Conservation (phyloP, 768 basidiomycete species). For the Crassisporium funariophilum region DNA sequence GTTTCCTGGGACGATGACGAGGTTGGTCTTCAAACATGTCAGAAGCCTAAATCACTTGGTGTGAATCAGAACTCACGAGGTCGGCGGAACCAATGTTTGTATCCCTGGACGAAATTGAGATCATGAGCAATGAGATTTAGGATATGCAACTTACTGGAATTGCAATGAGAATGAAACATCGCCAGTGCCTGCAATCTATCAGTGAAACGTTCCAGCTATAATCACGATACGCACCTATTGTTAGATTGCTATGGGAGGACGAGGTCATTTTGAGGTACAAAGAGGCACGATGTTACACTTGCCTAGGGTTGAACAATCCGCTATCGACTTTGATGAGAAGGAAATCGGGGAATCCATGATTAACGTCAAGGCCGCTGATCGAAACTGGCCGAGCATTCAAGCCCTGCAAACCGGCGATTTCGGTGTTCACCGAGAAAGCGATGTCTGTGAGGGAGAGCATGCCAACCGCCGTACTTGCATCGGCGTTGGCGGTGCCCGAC, state of each 20-base stretch:
- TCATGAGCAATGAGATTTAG: neutral
- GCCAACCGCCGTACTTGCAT: slow-evolving; percentile 68
- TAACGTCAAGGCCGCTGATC: slow-evolving; percentile 63
- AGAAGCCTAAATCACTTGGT: neutral
- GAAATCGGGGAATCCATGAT: slow-evolving; percentile 64
- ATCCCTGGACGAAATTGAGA: slow-evolving; percentile 30
- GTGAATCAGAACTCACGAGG: slow-evolving; percentile 38
- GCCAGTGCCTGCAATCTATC: slow-evolving; percentile 51
- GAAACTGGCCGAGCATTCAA: slow-evolving; percentile 57
- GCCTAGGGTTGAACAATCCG: slow-evolving; percentile 68
- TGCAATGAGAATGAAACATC: slow-evolving; percentile 63
- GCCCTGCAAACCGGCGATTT: slow-evolving; percentile 66
- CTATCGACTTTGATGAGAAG: slow-evolving; percentile 69
- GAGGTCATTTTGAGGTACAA: too few species aligned
- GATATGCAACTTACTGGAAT: slow-evolving; percentile 46
- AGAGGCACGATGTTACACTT: slow-evolving; percentile 10
- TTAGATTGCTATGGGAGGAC: slow-evolving; percentile 35
- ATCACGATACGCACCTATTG: slow-evolving; percentile 36
- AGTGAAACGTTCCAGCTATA: slow-evolving; percentile 7
- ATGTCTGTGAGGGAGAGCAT: slow-evolving; percentile 59
- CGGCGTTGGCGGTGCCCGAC: slow-evolving; percentile 56
- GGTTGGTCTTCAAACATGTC: slow-evolving; percentile 39
- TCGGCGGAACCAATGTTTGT: slow-evolving; percentile 61
- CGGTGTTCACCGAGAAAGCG: slow-evolving; percentile 57
- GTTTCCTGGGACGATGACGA: slow-evolving; percentile 63